These are phyloP conservation scores for Cucumis sativus DNA, from an alignment of 306 rosid species.

Conservation along the genomic window Cucumber_9930_V3 NC_026658.2:7730001-7730500, in stretches of 20 bases:
- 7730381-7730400: conserved; percentile 1
- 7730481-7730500: not conserved
- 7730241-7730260: not conserved
- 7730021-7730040: conserved; percentile 1
- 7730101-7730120: not conserved
- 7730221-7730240: not conserved
- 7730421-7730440: conserved; percentile 1
- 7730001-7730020: conserved; percentile 1
- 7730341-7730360: conserved; percentile 6
- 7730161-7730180: not conserved
- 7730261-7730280: not conserved
- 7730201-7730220: not conserved
- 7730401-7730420: not conserved
- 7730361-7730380: conserved; percentile 3
- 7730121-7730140: not conserved
- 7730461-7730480: not conserved
- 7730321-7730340: conserved; percentile 11
- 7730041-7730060: conserved; percentile 6
- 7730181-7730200: not conserved
- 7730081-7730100: not conserved
- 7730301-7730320: conserved; percentile 10
- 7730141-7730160: not conserved
- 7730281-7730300: not conserved
- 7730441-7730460: not conserved
- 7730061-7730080: not conserved